Percentiles rank a stretch among this genome's conserved stretches.
Evolutionary conservation across 1,284 basidiomycete genomes (phyloP).

Genomic region (Gastroboletus turbinatus): DNA sequence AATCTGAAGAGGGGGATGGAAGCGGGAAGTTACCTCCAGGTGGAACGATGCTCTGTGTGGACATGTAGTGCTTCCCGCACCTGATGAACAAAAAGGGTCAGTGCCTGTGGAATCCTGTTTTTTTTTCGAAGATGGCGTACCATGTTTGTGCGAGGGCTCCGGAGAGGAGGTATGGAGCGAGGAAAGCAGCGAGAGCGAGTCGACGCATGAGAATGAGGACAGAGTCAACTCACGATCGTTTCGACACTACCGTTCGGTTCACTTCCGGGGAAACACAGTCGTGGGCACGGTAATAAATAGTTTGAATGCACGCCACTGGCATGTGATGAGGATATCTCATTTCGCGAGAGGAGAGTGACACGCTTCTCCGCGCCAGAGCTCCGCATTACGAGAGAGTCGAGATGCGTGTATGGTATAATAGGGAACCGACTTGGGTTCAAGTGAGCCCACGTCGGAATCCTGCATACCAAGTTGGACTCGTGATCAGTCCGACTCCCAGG

Average conservation of each 20-base stretch:
- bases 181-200: constrained; percentile 6
- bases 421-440: too few relatives aligned
- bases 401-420: too few relatives aligned
- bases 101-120: neutral
- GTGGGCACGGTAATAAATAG: constrained; percentile 8
- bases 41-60: constrained; percentile 6
- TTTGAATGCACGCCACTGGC: neutral
- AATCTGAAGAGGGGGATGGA: constrained; percentile 14
- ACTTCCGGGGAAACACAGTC: neutral
- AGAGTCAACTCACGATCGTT: neutral
- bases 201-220: constrained; percentile 19
- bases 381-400: too few relatives aligned
- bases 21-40: constrained; percentile 33
- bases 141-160: constrained; percentile 34
- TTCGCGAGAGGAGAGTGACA: neutral
- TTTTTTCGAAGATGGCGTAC: constrained; percentile 12
- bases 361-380: neutral
- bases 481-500: too few relatives aligned
- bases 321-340: neutral
- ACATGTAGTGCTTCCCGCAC: constrained; percentile 34
- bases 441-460: too few relatives aligned
- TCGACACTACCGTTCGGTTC: neutral
- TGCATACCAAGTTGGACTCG: too few relatives aligned
- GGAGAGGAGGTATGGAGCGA: constrained; percentile 20
- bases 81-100: constrained; percentile 13